Percentiles rank a stretch among this genome's conserved stretches.
Evolutionary conservation across 306 rosid genomes (phyloP).

Genomic region (cucumber (Cucumis sativus)): DNA sequence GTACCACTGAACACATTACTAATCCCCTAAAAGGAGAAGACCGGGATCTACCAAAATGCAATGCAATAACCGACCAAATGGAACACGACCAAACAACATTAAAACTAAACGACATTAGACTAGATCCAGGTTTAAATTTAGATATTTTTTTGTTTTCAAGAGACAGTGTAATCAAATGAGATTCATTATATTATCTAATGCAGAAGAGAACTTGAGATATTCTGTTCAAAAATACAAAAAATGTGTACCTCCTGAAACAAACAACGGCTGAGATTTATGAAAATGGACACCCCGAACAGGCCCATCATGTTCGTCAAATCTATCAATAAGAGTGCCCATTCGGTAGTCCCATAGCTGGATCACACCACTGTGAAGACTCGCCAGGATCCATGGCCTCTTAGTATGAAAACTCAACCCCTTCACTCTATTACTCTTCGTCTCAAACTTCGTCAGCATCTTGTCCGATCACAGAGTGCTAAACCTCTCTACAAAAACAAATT

Average conservation of each 20-base stretch:
- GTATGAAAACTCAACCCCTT: constrained; percentile 94
- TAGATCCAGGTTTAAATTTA: not conserved
- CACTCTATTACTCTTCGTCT: constrained; percentile 95
- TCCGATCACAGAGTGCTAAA: constrained; percentile 11
- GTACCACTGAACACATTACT: not conserved
- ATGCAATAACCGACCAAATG: not conserved
- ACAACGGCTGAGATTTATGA: constrained; percentile 88
- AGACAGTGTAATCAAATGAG: not conserved
- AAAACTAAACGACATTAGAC: not conserved
- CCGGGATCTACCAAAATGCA: not conserved
- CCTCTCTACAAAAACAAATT: constrained; percentile 11
- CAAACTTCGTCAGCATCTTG: constrained; percentile 93
- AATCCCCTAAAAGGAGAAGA: not conserved
- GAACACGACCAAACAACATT: not conserved
- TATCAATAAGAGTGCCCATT: constrained; percentile 90
- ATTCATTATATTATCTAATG: not conserved
- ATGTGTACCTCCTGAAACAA: constrained; percentile 85
- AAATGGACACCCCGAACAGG: constrained; percentile 97
- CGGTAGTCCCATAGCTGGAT: constrained; percentile 98
- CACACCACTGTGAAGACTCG: constrained; percentile 99
- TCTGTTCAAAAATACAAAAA: not conserved
- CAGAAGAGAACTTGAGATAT: not conserved
- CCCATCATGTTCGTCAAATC: constrained; percentile 95
- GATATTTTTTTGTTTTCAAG: not conserved
- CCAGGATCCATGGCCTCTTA: constrained; percentile 96